Conservation (phyloP, 108 stramenopile species). For the Pseudonitzschia multistriata region DNA sequence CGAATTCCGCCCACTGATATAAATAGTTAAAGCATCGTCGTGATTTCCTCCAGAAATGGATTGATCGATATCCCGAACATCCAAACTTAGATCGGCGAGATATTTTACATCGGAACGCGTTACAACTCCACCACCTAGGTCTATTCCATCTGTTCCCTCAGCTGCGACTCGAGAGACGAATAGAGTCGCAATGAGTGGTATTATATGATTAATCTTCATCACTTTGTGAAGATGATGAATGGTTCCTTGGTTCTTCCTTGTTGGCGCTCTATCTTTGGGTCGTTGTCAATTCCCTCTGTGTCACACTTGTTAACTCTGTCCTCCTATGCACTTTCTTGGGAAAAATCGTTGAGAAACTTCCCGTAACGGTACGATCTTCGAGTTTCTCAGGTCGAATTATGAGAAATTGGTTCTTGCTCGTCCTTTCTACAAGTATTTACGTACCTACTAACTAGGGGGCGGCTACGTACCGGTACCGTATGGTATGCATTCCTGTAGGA, state of each 20-base stretch:
- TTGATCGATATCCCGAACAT: constrained; percentile 62
- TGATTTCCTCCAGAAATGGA: constrained; percentile 18
- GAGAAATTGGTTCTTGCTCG: no score
- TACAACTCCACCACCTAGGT: constrained; percentile 67
- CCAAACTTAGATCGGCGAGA: constrained; percentile 58
- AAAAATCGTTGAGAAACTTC: no score
- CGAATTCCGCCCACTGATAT: constrained; percentile 56
- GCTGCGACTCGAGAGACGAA: not conserved
- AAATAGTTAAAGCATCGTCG: constrained; percentile 49
- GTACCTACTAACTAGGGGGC: no score
- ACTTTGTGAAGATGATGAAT: not conserved
- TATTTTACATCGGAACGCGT: constrained; percentile 69
- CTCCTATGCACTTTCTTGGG: no score
- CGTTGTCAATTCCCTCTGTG: no score
- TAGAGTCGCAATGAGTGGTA: not conserved
- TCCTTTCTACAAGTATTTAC: no score
- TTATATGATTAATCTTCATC: not conserved
- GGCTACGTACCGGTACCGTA: no score
- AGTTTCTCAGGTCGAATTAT: no score
- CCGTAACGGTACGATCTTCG: no score
- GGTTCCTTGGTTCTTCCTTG: not conserved
- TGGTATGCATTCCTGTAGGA: no score
- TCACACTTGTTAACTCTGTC: no score
- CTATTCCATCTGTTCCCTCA: constrained; percentile 22
- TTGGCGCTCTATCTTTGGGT: not conserved